Conservation (phyloP, 208 protist species). For the Angomonas ambiguus region DNA sequence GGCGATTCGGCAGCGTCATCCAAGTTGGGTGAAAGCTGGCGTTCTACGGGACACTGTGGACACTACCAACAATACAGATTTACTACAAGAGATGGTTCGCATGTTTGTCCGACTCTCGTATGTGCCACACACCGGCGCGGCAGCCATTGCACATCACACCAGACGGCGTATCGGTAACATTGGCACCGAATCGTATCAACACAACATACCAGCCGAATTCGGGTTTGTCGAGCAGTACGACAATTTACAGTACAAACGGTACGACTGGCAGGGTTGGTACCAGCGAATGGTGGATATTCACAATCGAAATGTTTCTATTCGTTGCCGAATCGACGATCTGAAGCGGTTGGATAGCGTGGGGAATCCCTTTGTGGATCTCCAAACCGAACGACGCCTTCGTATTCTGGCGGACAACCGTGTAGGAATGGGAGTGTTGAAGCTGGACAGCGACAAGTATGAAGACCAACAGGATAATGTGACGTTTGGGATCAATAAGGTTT, state of each 20-base stretch:
- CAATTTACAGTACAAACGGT: conserved; percentile 88
- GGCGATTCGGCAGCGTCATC: conserved; percentile 52
- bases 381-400: conserved; percentile 80
- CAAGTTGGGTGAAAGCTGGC: conserved; percentile 64
- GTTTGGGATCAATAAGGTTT: conserved; percentile 69
- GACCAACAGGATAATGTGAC: conserved; percentile 84
- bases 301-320: conserved; percentile 85
- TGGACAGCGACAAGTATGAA: conserved; percentile 89
- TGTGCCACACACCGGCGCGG: conserved; percentile 72
- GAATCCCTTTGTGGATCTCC: conserved; percentile 75
- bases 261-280: conserved; percentile 90
- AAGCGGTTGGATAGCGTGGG: conserved; percentile 71
- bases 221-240: conserved; percentile 87
- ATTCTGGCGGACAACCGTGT: conserved; percentile 76
- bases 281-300: conserved; percentile 88
- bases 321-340: conserved; percentile 75
- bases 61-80: background rate
- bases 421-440: conserved; percentile 81
- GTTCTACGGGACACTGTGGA: conserved; percentile 28
- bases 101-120: conserved; percentile 82
- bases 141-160: conserved; percentile 71
- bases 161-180: conserved; percentile 75
- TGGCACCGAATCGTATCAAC: conserved; percentile 49
- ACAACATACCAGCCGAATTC: conserved; percentile 76
- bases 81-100: conserved; percentile 51